Percentiles rank a stretch among this genome's conserved stretches.
phyloP scores from a whole-genome alignment of 2,329 filamentous ascomycete genomes.

The Epichloe gansuensis region DNA sequence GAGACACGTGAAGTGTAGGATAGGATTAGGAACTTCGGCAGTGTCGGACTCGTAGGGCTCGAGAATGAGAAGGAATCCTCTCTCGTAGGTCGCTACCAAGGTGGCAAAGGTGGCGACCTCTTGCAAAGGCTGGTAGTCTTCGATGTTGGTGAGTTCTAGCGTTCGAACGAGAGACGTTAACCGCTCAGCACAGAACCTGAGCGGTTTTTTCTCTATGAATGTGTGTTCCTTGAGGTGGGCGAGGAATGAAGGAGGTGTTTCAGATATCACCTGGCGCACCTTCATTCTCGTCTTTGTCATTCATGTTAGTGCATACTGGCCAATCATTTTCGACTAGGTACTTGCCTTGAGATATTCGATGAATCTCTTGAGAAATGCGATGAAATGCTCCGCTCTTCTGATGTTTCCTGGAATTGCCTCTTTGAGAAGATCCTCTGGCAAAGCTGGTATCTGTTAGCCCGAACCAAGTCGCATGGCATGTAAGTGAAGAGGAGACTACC shows the following conservation, averaged over 20 bases:
- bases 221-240: conserved; percentile 89
- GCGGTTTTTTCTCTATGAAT: conserved; percentile 91
- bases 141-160: conserved; percentile 90
- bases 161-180: conserved; percentile 90
- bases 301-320: neutral
- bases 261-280: conserved; percentile 91
- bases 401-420: conserved; percentile 97
- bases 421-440: conserved; percentile 87
- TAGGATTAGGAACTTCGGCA: conserved; percentile 87
- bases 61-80: conserved; percentile 89
- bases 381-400: conserved; percentile 86
- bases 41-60: conserved; percentile 94
- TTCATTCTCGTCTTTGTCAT: conserved; percentile 74
- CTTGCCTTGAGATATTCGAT: conserved; percentile 81
- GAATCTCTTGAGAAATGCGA: conserved; percentile 87
- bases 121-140: conserved; percentile 93
- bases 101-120: conserved; percentile 97
- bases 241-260: conserved; percentile 89
- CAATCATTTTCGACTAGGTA: neutral
- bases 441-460: conserved; percentile 32
- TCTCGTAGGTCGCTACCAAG: conserved; percentile 90
- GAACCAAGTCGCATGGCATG: neutral
- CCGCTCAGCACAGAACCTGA: conserved; percentile 89
- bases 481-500: conserved; percentile 19
- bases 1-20: conserved; percentile 93